Conservation (phyloP, 441 rosid genomes). For the Flueggea neowawraea region DNA sequence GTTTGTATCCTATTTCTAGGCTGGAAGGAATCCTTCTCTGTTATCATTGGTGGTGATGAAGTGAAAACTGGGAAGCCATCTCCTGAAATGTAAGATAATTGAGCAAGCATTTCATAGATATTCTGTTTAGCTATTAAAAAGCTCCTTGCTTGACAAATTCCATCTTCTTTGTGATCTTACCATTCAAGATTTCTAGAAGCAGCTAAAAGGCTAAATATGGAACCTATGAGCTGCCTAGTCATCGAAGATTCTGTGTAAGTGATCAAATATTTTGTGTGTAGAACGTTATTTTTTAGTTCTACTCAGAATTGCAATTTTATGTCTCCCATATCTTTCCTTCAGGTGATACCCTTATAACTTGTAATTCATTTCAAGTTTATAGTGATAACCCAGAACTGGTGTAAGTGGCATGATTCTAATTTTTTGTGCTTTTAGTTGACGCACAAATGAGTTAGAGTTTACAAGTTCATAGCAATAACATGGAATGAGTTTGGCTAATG, state of each 20-base stretch:
- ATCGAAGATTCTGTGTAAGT: constrained; percentile 89
- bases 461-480: not conserved
- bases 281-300: too few relatives aligned
- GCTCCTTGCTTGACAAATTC: not conserved
- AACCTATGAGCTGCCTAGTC: constrained; percentile 69
- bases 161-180: constrained; percentile 9
- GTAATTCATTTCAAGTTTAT: too few relatives aligned
- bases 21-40: constrained; percentile 77
- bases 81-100: constrained; percentile 69
- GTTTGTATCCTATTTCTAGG: constrained; percentile 33
- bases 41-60: constrained; percentile 79
- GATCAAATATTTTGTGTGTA: too few relatives aligned
- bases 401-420: too few relatives aligned
- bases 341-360: too few relatives aligned
- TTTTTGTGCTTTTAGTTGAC: too few relatives aligned
- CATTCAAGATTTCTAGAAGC: constrained; percentile 67
- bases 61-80: constrained; percentile 75
- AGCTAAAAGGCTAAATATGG: constrained; percentile 50
- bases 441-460: too few relatives aligned
- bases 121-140: not conserved
- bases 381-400: too few relatives aligned
- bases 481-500: constrained; percentile 15
- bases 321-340: too few relatives aligned
- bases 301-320: too few relatives aligned
- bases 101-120: not conserved